Evolutionary conservation across 805 yeast genomes (phyloP).

Genomic region (Schizosaccharomyces cryophilus): DNA sequence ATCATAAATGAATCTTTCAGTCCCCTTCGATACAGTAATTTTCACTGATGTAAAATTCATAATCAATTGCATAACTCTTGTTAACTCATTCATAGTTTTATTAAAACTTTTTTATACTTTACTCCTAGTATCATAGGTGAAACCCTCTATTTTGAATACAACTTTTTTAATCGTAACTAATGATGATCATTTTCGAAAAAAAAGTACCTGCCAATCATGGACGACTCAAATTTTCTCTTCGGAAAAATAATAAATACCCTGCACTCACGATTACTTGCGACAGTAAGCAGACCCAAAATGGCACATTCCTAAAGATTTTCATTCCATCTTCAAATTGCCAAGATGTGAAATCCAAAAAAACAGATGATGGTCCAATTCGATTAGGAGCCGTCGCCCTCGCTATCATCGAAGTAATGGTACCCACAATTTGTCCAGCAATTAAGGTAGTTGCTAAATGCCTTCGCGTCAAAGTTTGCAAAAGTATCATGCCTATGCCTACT

Average conservation of each 20-base stretch:
- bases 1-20: too few species aligned
- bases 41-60: too few species aligned
- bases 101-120: too few species aligned
- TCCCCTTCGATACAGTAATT: too few species aligned
- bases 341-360: background rate
- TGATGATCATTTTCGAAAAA: too few species aligned
- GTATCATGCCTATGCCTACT: constrained; percentile 1
- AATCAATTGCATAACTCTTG: too few species aligned
- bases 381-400: constrained; percentile 2
- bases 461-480: background rate
- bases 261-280: background rate
- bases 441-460: background rate
- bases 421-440: background rate
- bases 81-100: too few species aligned
- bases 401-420: background rate
- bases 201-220: background rate
- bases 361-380: background rate
- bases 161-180: too few species aligned
- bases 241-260: background rate
- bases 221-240: background rate
- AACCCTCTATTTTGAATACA: too few species aligned
- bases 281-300: background rate
- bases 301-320: background rate
- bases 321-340: background rate
- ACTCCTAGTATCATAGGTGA: too few species aligned